phyloP scores from a whole-genome alignment of 306 rosid species.

The Cucumis hystrix region DNA sequence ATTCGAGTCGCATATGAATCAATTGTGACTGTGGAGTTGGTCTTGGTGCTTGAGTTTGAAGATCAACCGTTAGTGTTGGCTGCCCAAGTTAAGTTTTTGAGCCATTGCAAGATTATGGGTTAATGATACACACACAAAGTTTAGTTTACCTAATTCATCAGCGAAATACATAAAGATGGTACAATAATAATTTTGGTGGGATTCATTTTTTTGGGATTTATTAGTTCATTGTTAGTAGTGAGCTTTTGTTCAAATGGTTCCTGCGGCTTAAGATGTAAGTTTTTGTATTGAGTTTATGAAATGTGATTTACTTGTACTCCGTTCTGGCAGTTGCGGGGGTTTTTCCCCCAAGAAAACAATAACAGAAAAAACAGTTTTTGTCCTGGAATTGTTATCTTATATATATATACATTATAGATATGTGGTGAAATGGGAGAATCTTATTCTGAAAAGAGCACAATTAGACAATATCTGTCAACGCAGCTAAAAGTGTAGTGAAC shows the following conservation, averaged over 20 bases:
- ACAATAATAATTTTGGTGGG: background rate
- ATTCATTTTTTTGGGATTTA: background rate
- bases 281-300: background rate
- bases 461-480: background rate
- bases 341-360: no score
- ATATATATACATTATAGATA: background rate
- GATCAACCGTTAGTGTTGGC: background rate
- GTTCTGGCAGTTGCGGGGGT: background rate
- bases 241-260: background rate
- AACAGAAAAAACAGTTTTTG: background rate
- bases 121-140: background rate
- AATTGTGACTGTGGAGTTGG: background rate
- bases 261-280: background rate
- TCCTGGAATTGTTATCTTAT: background rate
- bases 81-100: background rate
- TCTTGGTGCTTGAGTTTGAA: background rate
- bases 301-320: no score
- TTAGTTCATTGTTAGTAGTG: background rate
- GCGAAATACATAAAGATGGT: background rate
- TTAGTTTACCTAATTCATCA: background rate
- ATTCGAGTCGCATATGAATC: slow-evolving; percentile 61
- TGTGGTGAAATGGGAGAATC: background rate
- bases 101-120: background rate
- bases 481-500: background rate
- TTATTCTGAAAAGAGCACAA: background rate